Evolutionary conservation across 305 asterid species (phyloP).

Genomic region (Vinca major): DNA sequence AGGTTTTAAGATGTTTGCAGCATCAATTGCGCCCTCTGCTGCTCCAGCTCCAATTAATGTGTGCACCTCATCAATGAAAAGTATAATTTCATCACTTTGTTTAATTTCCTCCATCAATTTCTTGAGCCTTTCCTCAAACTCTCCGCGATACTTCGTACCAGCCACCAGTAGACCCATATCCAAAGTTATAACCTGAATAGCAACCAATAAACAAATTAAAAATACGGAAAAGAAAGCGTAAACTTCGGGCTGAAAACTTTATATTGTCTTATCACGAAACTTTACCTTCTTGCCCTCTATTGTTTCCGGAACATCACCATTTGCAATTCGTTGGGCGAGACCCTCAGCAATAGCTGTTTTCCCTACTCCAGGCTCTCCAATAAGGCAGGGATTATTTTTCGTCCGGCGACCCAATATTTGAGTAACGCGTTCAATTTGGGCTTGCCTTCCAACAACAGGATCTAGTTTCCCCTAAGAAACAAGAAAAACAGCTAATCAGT

Average conservation of each 20-base stretch:
- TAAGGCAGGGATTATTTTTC: slow-evolving; percentile 91
- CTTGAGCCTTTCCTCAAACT: slow-evolving; percentile 91
- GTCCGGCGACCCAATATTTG: slow-evolving; percentile 94
- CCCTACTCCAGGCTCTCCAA: slow-evolving; percentile 99
- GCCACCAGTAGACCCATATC: slow-evolving; percentile 98
- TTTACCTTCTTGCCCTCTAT: slow-evolving; percentile 84
- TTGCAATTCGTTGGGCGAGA: slow-evolving; percentile 90
- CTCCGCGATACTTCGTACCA: slow-evolving; percentile 98
- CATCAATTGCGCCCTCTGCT: slow-evolving; percentile 98
- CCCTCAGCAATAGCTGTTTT: slow-evolving; percentile 99
- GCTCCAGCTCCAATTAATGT: slow-evolving; percentile 99
- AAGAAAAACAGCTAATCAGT: slow-evolving; percentile 6
- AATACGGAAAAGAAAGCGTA: too few species aligned
- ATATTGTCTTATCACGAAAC: too few species aligned
- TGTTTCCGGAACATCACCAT: slow-evolving; percentile 96
- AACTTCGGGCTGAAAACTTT: not conserved
- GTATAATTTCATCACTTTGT: slow-evolving; percentile 87
- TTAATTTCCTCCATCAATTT: slow-evolving; percentile 96
- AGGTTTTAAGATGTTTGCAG: slow-evolving; percentile 95
- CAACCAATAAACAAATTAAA: slow-evolving; percentile 9
- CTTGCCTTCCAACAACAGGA: slow-evolving; percentile 96
- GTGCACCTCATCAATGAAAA: slow-evolving; percentile 96
- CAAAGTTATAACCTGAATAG: slow-evolving; percentile 77
- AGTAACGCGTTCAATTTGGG: slow-evolving; percentile 84
- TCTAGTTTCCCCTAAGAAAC: slow-evolving; percentile 76